Base-by-base conservation (phyloP, 2,329 filamentous ascomycete genomes). In the Alternaria angustiovoidea region DNA sequence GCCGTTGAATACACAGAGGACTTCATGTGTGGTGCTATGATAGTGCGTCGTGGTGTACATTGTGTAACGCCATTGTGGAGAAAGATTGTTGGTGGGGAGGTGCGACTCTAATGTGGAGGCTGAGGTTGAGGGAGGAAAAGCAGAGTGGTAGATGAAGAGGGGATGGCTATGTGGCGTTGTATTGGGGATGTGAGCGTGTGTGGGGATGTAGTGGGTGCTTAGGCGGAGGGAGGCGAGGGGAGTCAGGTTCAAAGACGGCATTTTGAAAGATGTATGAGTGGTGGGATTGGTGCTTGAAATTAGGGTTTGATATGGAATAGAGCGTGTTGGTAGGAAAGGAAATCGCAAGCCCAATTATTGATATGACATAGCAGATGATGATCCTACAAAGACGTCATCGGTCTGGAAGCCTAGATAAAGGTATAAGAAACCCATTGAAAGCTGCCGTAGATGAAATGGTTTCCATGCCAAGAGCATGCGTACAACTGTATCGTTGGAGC, bases 31-130 rank as follows among this genome's bases (percentile, higher is more conserved):
- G 0, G 84, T 91, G 67, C 82, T 87, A 78, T 92, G 89, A 74
- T 89, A 92, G 76, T 91, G 89, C 1, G 84, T 87, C 6, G 83
- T 85, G 36, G 74, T 76, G 75, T 89, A 91, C 88, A 91, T 91
- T 16, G 87, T 87, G 76, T 88, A 91, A 26, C 86, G 82, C 89
- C 89, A 91, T 70, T 89, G 86, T 0, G 89, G 88, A 1, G 69
- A 71, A 34, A 87, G 85, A 7, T 82, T 84, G 16, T 86, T 73
- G 4, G 74, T 69, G 7, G 72, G 71, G 6, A 92, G 81, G 63
- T 88, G 88, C 0, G 81, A 71, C 69, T 89, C 86, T 48, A 91
- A 84, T 1, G 80, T 71, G 3, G 82, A 80, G 4, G 87, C 78
- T 4, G 82, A 80, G 16, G 78, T 72, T 3, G 59, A 62, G 3